phyloP scores from a whole-genome alignment of 345 rosid genomes.

The Corymbia maculata region DNA sequence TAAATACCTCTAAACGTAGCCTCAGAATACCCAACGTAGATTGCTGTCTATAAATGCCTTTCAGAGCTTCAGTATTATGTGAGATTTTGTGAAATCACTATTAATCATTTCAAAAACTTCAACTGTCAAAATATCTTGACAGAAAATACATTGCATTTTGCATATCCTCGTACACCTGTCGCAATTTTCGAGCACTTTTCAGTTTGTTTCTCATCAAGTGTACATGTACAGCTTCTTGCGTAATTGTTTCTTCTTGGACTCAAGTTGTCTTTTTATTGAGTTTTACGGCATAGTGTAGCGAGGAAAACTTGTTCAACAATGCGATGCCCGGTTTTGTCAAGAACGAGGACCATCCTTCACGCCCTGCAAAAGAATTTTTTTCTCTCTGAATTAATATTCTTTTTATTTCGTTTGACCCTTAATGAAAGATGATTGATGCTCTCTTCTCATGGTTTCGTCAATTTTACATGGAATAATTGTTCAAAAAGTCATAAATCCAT shows the following conservation, averaged over 20 bases:
- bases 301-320: not conserved
- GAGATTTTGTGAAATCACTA: not conserved
- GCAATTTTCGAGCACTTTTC: not conserved
- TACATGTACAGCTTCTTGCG: not conserved
- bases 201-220: not conserved
- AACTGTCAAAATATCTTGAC: not conserved
- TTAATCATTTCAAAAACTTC: not conserved
- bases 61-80: rapidly evolving
- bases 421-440: too few species aligned
- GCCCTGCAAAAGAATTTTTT: not conserved
- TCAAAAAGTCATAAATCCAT: too few species aligned
- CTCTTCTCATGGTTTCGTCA: too few species aligned
- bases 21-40: not conserved
- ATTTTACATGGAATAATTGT: too few species aligned
- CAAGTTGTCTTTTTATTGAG: not conserved
- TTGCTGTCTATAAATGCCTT: not conserved
- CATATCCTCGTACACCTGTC: not conserved
- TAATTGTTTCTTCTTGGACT: not conserved
- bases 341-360: not conserved
- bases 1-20: not conserved
- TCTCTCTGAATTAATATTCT: not conserved
- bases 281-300: not conserved
- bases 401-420: not conserved
- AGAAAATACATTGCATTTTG: not conserved
- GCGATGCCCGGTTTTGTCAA: not conserved